Conservation (phyloP, 2,329 filamentous ascomycete genomes). For the Monosporascus sp. region DNA sequence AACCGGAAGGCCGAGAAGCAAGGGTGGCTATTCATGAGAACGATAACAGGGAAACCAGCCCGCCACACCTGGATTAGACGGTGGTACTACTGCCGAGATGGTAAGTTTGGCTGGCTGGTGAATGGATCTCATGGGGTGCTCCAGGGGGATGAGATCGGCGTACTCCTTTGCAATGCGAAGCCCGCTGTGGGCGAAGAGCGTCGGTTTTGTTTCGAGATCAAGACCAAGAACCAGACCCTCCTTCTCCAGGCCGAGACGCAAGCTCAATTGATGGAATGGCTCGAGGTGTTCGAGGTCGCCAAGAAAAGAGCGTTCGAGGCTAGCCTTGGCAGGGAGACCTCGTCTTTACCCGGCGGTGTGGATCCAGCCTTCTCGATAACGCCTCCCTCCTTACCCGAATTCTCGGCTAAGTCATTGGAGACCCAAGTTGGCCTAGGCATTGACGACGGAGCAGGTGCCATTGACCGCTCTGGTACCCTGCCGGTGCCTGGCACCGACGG, state of each 20-base stretch:
- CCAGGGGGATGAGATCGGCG: constrained; percentile 93
- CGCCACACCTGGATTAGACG: constrained; percentile 83
- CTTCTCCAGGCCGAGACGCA: constrained; percentile 92
- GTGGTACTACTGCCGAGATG: constrained; percentile 95
- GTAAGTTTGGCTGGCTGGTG: constrained; percentile 91
- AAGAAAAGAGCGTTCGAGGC: constrained; percentile 88
- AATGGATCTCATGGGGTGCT: constrained; percentile 82
- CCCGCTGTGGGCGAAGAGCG: constrained; percentile 89
- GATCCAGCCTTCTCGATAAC: constrained; percentile 89
- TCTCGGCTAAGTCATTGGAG: constrained; percentile 74
- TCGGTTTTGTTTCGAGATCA: constrained; percentile 96
- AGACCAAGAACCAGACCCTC: constrained; percentile 90
- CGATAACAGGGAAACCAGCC: constrained; percentile 79
- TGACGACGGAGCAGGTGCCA: constrained; percentile 24
- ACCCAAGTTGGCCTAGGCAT: constrained; percentile 42
- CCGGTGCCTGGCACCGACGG: constrained; percentile 58
- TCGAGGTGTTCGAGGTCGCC: constrained; percentile 86
- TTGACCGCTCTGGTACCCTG: constrained; percentile 61
- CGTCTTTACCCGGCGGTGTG: constrained; percentile 41
- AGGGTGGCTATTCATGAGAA: constrained; percentile 85
- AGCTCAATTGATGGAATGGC: constrained; percentile 86
- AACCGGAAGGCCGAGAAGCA: constrained; percentile 71
- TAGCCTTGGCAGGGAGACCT: constrained; percentile 49
- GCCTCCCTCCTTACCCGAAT: constrained; percentile 81
- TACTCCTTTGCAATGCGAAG: constrained; percentile 87